Percentiles rank a stretch among this genome's conserved stretches.
phyloP scores from a whole-genome alignment of 2,329 filamentous ascomycete genomes.

The Ceratocystis albifundus region DNA sequence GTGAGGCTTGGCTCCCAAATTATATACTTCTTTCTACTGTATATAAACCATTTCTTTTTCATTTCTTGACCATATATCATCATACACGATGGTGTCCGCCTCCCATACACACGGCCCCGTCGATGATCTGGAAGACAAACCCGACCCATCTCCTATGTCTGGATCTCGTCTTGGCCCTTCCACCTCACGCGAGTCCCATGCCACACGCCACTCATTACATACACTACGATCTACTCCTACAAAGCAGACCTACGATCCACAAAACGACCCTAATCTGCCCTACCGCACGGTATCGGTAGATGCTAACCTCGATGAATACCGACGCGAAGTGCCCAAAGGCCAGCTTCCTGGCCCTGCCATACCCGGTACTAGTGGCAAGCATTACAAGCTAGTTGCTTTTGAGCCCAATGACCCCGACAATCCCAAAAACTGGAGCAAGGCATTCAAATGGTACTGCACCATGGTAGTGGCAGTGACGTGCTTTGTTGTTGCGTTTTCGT shows the following conservation, averaged over 20 bases:
- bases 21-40: background rate
- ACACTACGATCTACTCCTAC: slow-evolving; percentile 24
- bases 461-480: slow-evolving; percentile 71
- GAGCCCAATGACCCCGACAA: slow-evolving; percentile 60
- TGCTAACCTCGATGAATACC: slow-evolving; percentile 57
- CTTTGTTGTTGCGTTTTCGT: slow-evolving; percentile 61
- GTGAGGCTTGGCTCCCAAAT: background rate
- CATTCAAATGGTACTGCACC: slow-evolving; percentile 70
- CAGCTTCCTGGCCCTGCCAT: slow-evolving; percentile 41
- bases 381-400: slow-evolving; percentile 51
- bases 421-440: slow-evolving; percentile 75
- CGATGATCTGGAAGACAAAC: background rate
- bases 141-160: background rate
- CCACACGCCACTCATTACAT: slow-evolving; percentile 19
- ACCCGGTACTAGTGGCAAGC: slow-evolving; percentile 24
- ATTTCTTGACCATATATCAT: background rate
- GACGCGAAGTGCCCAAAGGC: slow-evolving; percentile 48
- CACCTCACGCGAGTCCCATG: slow-evolving; percentile 25
- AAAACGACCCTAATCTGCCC: slow-evolving; percentile 47
- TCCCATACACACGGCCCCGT: background rate
- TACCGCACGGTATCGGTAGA: slow-evolving; percentile 50
- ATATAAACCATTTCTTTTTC: background rate
- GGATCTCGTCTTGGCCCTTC: slow-evolving; percentile 18
- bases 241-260: slow-evolving; percentile 33
- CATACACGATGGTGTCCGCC: slow-evolving; percentile 7